A percentile compares a stretch with the other conserved stretches of the same genome.
Evolutionary conservation across 768 basidiomycete genomes (phyloP).

Genomic region (Epithele typhae): DNA sequence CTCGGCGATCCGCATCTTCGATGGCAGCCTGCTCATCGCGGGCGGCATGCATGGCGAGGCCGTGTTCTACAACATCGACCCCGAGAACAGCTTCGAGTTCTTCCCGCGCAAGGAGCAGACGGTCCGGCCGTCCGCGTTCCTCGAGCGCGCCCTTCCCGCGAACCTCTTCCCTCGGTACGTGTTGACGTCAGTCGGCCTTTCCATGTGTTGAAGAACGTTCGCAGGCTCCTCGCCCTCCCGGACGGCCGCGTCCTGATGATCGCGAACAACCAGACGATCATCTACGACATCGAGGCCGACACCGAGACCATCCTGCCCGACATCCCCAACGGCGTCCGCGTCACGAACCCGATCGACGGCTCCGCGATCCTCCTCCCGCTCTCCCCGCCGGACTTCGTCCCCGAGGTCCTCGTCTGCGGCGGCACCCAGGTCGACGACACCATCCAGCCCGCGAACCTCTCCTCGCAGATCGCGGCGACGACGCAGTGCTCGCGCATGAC

Average conservation of each 20-base stretch:
- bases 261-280: conserved; percentile 73
- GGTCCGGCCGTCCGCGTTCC: conserved; percentile 22
- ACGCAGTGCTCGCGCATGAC: conserved; percentile 68
- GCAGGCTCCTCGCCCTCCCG: conserved; percentile 66
- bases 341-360: conserved; percentile 82
- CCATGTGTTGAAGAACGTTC: conserved; percentile 32
- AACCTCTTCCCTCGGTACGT: conserved; percentile 44
- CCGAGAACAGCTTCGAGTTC: conserved; percentile 77
- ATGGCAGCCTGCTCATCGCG: conserved; percentile 78
- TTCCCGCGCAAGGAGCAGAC: conserved; percentile 66
- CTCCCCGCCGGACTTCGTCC: conserved; percentile 52
- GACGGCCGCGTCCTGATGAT: conserved; percentile 70
- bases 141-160: conserved; percentile 20
- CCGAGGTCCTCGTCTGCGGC: conserved; percentile 75
- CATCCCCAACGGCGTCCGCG: conserved; percentile 73
- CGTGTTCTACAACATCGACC: conserved; percentile 78
- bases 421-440: conserved; percentile 57
- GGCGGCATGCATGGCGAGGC: conserved; percentile 81
- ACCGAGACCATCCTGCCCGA: conserved; percentile 57
- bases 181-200: neutral
- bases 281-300: conserved; percentile 71
- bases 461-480: conserved; percentile 70
- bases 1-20: conserved; percentile 60
- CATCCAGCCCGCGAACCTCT: conserved; percentile 52
- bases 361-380: conserved; percentile 70